Conservation (phyloP, 1,284 basidiomycete genomes). For the Phylloboletellus chloephorus region DNA sequence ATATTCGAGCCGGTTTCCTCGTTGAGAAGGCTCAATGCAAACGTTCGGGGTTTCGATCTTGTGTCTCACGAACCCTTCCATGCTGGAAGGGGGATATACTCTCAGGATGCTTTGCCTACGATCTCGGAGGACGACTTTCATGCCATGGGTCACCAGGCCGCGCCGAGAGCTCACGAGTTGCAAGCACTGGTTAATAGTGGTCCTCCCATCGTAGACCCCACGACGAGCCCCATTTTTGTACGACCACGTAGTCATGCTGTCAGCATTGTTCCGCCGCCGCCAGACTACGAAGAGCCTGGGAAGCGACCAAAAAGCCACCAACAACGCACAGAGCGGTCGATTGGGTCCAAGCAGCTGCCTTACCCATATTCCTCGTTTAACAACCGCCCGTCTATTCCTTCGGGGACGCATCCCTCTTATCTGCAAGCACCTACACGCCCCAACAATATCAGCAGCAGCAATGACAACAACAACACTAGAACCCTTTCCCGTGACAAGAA, state of each 20-base stretch:
- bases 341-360: constrained; percentile 4
- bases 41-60: constrained; percentile 2
- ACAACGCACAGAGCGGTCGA: constrained; percentile 12
- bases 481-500: constrained; percentile 10
- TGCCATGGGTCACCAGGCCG: constrained; percentile 15
- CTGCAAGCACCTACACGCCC: constrained; percentile 14
- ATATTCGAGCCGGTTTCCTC: constrained; percentile 8
- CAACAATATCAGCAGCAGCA: constrained; percentile 10
- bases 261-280: constrained; percentile 30
- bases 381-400: constrained; percentile 8
- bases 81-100: constrained; percentile 5
- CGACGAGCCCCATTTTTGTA: constrained; percentile 9
- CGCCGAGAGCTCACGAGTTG: constrained; percentile 1
- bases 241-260: constrained; percentile 29
- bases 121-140: constrained; percentile 40
- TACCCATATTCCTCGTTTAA: constrained; percentile 5
- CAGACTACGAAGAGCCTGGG: constrained; percentile 34
- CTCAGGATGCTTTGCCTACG: constrained; percentile 25
- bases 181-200: constrained; percentile 1
- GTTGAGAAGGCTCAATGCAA: constrained; percentile 9
- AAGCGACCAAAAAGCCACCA: constrained; percentile 20
- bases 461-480: constrained; percentile 7
- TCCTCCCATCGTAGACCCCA: background rate
- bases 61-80: background rate
- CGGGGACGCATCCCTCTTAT: constrained; percentile 13